Percentiles rank a stretch among this genome's conserved stretches.
phyloP scores from a whole-genome alignment of 2,329 filamentous ascomycete species.

The Alternaria longipes region DNA sequence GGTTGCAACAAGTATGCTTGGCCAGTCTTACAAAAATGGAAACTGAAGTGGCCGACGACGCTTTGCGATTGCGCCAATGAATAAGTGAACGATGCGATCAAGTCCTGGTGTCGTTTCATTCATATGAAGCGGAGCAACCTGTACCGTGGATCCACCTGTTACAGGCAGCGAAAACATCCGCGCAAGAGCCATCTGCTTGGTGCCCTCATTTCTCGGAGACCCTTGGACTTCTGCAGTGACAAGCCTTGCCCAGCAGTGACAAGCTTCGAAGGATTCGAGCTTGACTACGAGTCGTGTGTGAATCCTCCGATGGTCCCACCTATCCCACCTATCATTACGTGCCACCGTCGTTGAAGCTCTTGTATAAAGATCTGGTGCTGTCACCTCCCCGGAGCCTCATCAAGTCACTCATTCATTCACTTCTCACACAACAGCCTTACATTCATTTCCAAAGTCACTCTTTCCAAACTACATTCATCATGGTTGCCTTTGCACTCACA shows the following conservation, averaged over 20 bases:
- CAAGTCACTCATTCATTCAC: slow-evolving; percentile 10
- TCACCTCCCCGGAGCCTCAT: slow-evolving; percentile 2
- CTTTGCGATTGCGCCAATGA: background rate
- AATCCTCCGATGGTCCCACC: background rate
- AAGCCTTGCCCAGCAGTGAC: slow-evolving; percentile 16
- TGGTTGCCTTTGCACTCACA: slow-evolving; percentile 33
- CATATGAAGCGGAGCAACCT: slow-evolving; percentile 1
- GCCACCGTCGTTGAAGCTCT: background rate
- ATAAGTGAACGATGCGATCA: background rate
- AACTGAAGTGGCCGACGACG: background rate
- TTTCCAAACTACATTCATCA: slow-evolving; percentile 21
- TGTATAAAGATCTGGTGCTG: slow-evolving; percentile 27
- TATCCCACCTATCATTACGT: background rate
- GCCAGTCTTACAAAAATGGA: background rate
- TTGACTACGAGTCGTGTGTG: background rate
- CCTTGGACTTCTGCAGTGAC: background rate
- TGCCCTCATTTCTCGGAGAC: slow-evolving; percentile 7
- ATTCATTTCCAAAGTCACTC: slow-evolving; percentile 19
- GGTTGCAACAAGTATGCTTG: background rate
- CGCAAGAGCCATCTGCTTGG: slow-evolving; percentile 1
- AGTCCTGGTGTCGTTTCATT: background rate
- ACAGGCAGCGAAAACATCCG: background rate
- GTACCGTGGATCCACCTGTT: slow-evolving; percentile 4
- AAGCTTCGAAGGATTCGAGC: slow-evolving; percentile 9
- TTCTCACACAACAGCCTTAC: slow-evolving; percentile 13